Evolutionary conservation across 2,329 filamentous ascomycete species (phyloP), one percentile per base, ranked within the genome.

Genomic region (Colletotrichum lindemuthianum): DNA sequence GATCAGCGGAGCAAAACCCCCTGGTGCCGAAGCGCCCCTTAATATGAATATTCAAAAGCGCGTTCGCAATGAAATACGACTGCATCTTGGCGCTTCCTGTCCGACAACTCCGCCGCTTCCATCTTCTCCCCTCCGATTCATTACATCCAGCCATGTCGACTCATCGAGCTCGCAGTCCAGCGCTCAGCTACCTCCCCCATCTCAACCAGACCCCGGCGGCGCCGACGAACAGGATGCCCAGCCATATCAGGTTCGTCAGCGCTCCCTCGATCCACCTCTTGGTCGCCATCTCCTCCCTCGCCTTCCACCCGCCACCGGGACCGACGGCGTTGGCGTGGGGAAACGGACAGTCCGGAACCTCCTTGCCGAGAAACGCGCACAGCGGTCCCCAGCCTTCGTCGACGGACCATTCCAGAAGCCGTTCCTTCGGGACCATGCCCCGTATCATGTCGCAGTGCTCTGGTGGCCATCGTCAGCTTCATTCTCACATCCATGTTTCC

Each of bases 321-420:
- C 63, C 63, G 0, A 13, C 15, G 0, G 63, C 73, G 53, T 78
- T 78, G 1, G 72, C 71, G 48, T 73, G 72, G 2, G 77, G 77
- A 59, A 79, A 79, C n/a, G 69, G 63, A 36, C 67, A 57, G 0
- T 72, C 64, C 1, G 78, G 78, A 0, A 79, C 69, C 0, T 72
- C 71, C 60, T 77, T 76, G 12, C 72, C 73, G 2, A 80, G 65
- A 49, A 81, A 81, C 45, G 70, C 58, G 69, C 79, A 81, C 2
- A 81, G 74, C 9, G 78, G 78, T 51, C 70, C 74, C 78, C 79
- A 81, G 12, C 78, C 78, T 16, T 81, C 74, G 39, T 74, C 69
- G 1, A 76, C 70, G 9, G 73, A 70, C 72, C 73, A 80, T 52
- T 79, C 77, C 4, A 81, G 72, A 1, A 71, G 44, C 9, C 59